A percentile compares a stretch with the other conserved stretches of the same genome.
phyloP scores from a whole-genome alignment of 2,329 filamentous ascomycete species.

The Magnaporthales sp. region DNA sequence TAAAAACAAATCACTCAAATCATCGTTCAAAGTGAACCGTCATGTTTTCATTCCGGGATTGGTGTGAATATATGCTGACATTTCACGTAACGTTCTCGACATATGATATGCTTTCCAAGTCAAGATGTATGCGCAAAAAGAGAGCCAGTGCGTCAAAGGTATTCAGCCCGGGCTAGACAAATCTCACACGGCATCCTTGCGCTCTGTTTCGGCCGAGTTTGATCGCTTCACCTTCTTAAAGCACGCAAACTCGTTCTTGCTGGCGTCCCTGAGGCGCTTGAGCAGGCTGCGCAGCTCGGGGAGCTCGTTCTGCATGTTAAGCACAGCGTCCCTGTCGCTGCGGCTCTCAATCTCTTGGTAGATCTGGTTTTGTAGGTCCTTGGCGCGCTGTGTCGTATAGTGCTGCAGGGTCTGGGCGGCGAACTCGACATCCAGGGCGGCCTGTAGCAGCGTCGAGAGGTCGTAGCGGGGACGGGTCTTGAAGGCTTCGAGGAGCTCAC shows the following conservation, averaged over 20 bases:
- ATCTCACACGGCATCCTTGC: not conserved
- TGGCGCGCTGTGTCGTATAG: constrained; percentile 78
- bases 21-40: not conserved
- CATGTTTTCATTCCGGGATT: not conserved
- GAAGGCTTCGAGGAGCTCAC: constrained; percentile 77
- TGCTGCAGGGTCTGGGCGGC: constrained; percentile 86
- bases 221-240: constrained; percentile 58
- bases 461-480: constrained; percentile 57
- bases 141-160: not conserved
- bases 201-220: constrained; percentile 8
- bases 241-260: constrained; percentile 80
- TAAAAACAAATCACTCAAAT: too few species aligned
- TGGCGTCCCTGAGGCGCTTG: constrained; percentile 74
- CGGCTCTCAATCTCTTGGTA: constrained; percentile 79
- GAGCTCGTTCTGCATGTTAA: constrained; percentile 73
- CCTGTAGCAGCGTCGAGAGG: constrained; percentile 84
- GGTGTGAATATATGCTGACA: not conserved
- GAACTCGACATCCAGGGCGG: constrained; percentile 94
- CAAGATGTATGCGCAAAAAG: not conserved
- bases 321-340: constrained; percentile 79
- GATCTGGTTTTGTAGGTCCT: constrained; percentile 77
- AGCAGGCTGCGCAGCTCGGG: constrained; percentile 82
- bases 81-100: not conserved
- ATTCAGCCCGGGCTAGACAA: not conserved
- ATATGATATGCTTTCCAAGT: not conserved